Base-by-base conservation (phyloP, 768 basidiomycete species). In the Leccinum aurantiacum region DNA sequence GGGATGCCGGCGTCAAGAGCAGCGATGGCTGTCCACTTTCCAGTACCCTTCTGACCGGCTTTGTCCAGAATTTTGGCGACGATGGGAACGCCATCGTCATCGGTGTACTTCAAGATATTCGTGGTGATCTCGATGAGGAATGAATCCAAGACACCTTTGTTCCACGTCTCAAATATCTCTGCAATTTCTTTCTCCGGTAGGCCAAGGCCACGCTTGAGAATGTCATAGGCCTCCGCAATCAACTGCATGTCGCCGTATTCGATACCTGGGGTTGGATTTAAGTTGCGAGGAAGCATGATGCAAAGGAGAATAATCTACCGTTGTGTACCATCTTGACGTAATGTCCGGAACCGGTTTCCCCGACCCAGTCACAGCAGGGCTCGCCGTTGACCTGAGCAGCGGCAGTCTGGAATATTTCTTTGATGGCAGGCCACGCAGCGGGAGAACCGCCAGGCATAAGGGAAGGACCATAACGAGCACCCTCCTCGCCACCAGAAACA, bases 321-420 rank as follows among this genome's bases (percentile, higher is more conserved):
- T 94, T 93, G 81, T 99, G 96, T 63, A 99, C 96, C 96, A 99
- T 98, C 83, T 99, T 99, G 77, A 99, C 96, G 77, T 98, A 99
- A 82, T 98, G 96, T 31, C 94, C 95, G 52, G 92, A 82, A 60
- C 95, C 97, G 62, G 88, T 89, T 77, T 95, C 91, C 50, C 97
- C 97, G 68, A 99, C 96, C 97, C 97, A 99, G 80, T 99, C 97
- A 75, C 96, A 98, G 82, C 97, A 99, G 33, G 97, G 97, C 67
- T 93, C 92, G 63, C 94, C 94, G 57, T 93, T 82, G 63, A 90
- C 92, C 74, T 98, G 94, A 60, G 97, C 97, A 64, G 97, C 87
- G 54, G 96, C 90, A 76, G 92, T 92, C 80, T 99, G 97, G 89
- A 99, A 99, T 71, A 99, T 98, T 63, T 93, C 85, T 83, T 98